A percentile compares a stretch with the other conserved stretches of the same genome.
Evolutionary conservation across 495 filamentous ascomycete species (phyloP).

Genomic region (Penicillium chermesinum): DNA sequence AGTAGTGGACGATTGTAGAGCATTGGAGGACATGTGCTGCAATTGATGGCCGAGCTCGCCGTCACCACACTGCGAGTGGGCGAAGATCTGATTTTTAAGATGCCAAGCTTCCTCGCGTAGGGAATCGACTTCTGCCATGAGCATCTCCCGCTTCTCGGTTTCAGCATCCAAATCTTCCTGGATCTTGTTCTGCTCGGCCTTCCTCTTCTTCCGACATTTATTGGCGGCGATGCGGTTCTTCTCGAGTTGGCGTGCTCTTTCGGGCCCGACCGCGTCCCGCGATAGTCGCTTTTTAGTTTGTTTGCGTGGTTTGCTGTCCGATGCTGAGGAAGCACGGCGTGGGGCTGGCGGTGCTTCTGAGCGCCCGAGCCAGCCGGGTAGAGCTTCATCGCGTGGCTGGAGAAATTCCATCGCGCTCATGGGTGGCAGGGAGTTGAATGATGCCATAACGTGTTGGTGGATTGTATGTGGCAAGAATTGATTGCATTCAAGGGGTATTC

Average conservation of each 20-base stretch:
- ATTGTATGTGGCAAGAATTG: too few species aligned
- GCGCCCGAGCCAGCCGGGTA: neutral
- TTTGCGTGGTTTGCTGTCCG: neutral
- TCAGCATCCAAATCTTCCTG: neutral
- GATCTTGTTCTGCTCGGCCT: conserved; percentile 4
- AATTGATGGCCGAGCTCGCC: neutral
- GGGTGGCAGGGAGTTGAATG: too few species aligned
- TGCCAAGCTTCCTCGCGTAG: neutral
- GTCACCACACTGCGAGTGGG: neutral
- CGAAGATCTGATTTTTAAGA: neutral
- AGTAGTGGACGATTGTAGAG: neutral
- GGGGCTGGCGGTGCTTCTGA: neutral
- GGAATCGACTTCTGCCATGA: neutral
- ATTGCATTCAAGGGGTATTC: too few species aligned
- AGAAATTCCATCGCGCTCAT: too few species aligned
- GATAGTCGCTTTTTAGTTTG: neutral
- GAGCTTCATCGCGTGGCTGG: neutral
- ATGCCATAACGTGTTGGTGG: too few species aligned
- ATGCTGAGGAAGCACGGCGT: neutral
- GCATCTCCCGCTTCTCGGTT: neutral
- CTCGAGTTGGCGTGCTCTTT: conserved; percentile 4
- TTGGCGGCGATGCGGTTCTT: conserved; percentile 4
- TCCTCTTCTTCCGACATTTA: conserved; percentile 5
- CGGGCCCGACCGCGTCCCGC: neutral
- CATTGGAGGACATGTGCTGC: neutral